Evolutionary conservation across 2,329 filamentous ascomycete species (phyloP).

Genomic region (Talaromyces marneffei): DNA sequence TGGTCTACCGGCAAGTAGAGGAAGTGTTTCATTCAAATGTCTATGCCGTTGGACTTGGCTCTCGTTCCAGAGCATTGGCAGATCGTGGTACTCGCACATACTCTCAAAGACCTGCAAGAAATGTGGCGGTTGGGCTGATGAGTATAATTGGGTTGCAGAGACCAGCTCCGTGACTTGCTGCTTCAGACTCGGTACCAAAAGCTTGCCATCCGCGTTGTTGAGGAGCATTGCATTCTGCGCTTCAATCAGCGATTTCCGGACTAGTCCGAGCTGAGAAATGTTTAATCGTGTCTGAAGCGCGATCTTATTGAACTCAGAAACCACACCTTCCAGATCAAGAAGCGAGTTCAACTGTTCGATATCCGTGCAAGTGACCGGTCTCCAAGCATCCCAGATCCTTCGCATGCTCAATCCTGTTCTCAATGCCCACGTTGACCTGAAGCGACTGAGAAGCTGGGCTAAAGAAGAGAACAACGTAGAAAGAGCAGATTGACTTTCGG

Average conservation of each 20-base stretch:
- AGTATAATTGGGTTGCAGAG: constrained; percentile 26
- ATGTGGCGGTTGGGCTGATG: constrained; percentile 33
- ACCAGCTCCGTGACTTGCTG: constrained; percentile 34
- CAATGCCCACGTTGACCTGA: constrained; percentile 65
- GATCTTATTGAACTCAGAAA: constrained; percentile 33
- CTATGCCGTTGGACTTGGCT: constrained; percentile 14
- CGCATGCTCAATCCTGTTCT: constrained; percentile 77
- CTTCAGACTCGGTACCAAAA: constrained; percentile 33
- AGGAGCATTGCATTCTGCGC: constrained; percentile 34
- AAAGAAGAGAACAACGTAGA: constrained; percentile 25
- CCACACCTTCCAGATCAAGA: constrained; percentile 32
- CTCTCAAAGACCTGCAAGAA: constrained; percentile 44
- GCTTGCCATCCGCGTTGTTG: constrained; percentile 31
- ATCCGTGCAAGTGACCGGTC: constrained; percentile 51
- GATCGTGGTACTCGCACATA: constrained; percentile 43
- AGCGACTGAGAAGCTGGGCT: constrained; percentile 45
- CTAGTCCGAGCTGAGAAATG: constrained; percentile 30
- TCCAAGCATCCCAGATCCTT: constrained; percentile 65
- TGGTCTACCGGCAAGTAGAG: constrained; percentile 35
- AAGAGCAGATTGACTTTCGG: constrained; percentile 22
- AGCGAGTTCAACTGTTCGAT: constrained; percentile 29
- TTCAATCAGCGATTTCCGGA: constrained; percentile 35
- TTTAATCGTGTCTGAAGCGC: constrained; percentile 33
- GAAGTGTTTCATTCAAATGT: constrained; percentile 26
- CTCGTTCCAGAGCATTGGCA: constrained; percentile 20